These are phyloP conservation scores for Mycena rebaudengoi DNA, from an alignment of 768 basidiomycete species.

Conservation along the genomic window DNA sequence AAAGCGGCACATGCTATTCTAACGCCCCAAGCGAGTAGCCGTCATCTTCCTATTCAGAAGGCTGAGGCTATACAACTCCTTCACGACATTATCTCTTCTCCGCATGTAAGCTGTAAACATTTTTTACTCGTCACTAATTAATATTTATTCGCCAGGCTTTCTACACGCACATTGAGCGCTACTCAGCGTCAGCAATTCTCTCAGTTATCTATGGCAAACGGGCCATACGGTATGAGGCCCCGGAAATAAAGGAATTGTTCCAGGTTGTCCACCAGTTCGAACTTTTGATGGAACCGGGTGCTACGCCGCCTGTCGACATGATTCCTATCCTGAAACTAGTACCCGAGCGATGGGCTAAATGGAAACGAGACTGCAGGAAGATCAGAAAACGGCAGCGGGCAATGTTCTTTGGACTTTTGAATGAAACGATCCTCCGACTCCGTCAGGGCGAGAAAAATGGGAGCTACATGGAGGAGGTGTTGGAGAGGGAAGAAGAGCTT, in stretches of 20 bases:
- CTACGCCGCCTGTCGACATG: constrained; percentile 23
- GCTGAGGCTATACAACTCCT: constrained; percentile 41
- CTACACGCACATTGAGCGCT: constrained; percentile 22
- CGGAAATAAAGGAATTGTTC: constrained; percentile 12
- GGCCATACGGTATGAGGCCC: constrained; percentile 17
- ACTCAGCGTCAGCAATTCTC: constrained; percentile 18
- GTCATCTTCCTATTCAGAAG: constrained; percentile 34
- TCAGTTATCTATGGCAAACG: constrained; percentile 28
- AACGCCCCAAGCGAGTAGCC: constrained; percentile 24
- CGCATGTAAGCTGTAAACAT: constrained; percentile 39
- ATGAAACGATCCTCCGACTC: constrained; percentile 32
- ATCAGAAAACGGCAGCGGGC: constrained; percentile 33
- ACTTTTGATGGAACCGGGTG: constrained; percentile 11
- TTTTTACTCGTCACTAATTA: not conserved
- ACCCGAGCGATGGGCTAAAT: constrained; percentile 29
- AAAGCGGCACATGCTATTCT: constrained; percentile 27
- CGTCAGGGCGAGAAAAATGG: constrained; percentile 36
- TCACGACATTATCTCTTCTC: constrained; percentile 35
- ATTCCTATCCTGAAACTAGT: constrained; percentile 26
- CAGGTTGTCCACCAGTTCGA: not conserved
- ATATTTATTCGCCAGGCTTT: constrained; percentile 30
- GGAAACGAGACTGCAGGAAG: constrained; percentile 27
- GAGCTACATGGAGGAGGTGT: constrained; percentile 40
- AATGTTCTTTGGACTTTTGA: constrained; percentile 37
- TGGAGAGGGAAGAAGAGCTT: constrained; percentile 18